Evolutionary conservation across 768 basidiomycete species (phyloP).

Genomic region (Phylloporus sp.): DNA sequence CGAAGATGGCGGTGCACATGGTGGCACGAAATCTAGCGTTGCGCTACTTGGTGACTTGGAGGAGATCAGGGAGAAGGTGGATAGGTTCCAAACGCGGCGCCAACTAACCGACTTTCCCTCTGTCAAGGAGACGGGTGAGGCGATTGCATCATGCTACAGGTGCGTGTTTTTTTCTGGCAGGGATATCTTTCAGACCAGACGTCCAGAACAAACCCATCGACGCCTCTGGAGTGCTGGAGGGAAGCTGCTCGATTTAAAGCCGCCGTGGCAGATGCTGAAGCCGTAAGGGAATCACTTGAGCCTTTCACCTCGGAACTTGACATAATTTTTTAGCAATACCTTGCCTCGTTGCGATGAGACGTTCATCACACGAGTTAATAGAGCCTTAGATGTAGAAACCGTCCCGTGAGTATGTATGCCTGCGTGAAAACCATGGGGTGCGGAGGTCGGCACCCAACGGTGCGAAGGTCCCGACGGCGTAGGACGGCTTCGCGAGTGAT

Average conservation of each 20-base stretch:
- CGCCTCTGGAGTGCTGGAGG: constrained; percentile 70
- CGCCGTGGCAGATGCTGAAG: constrained; percentile 64
- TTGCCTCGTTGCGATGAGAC: constrained; percentile 51
- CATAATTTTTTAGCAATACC: constrained; percentile 49
- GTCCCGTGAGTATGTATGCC: too few species aligned
- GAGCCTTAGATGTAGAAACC: neutral
- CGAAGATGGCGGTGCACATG: constrained; percentile 39
- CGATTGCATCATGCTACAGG: constrained; percentile 75
- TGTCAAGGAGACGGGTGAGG: constrained; percentile 54
- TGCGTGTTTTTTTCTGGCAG: constrained; percentile 19
- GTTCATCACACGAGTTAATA: neutral
- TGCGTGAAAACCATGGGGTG: neutral
- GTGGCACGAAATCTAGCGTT: constrained; percentile 53
- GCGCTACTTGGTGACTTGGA: constrained; percentile 72
- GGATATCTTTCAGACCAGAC: neutral
- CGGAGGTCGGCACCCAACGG: neutral
- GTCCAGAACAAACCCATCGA: constrained; percentile 39
- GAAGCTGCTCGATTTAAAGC: constrained; percentile 69
- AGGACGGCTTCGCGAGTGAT: constrained; percentile 5
- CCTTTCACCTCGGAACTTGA: constrained; percentile 9
- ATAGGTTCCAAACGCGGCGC: constrained; percentile 58
- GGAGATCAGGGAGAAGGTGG: constrained; percentile 68
- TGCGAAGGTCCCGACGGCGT: neutral
- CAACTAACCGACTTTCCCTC: constrained; percentile 52
- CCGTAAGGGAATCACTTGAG: constrained; percentile 40